Evolutionary conservation across 164 flowering plant genomes (phyloP).

Genomic region (Chloranthus sessilifolius): DNA sequence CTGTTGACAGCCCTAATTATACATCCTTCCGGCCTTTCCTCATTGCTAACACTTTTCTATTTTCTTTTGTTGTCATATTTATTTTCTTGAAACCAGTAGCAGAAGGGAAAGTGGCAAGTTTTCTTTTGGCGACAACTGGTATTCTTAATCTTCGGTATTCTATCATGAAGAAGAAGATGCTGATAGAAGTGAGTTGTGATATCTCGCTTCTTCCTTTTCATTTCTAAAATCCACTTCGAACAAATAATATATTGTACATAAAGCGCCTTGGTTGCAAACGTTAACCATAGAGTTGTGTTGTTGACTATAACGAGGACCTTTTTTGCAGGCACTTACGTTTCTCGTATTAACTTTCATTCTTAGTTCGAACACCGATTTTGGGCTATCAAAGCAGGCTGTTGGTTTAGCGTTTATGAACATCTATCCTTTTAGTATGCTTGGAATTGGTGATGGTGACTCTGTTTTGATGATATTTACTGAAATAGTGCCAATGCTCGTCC

Average conservation of each 20-base stretch:
- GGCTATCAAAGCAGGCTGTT: conserved; percentile 79
- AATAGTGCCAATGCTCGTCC: conserved; percentile 43
- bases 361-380: conserved; percentile 56
- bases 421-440: conserved; percentile 38
- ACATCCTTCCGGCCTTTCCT: no score
- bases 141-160: conserved; percentile 51
- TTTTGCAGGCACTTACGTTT: conserved; percentile 59
- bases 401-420: conserved; percentile 42
- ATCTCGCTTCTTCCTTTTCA: conserved; percentile 1
- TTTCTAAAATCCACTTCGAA: not conserved
- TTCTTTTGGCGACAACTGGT: conserved; percentile 83
- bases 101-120: conserved; percentile 89
- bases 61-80: not conserved
- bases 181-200: conserved; percentile 47
- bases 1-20: no score
- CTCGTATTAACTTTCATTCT: conserved; percentile 46
- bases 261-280: not conserved
- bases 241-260: not conserved
- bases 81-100: conserved; percentile 50
- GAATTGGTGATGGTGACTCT: conserved; percentile 28
- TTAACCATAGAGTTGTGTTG: not conserved
- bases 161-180: conserved; percentile 40
- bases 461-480: conserved; percentile 37
- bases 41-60: not conserved
- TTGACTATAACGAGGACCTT: not conserved